Evolutionary conservation across 495 filamentous ascomycete genomes (phyloP), one percentile per base, ranked within the genome.

Genomic region (Hyaloscypha variabilis): DNA sequence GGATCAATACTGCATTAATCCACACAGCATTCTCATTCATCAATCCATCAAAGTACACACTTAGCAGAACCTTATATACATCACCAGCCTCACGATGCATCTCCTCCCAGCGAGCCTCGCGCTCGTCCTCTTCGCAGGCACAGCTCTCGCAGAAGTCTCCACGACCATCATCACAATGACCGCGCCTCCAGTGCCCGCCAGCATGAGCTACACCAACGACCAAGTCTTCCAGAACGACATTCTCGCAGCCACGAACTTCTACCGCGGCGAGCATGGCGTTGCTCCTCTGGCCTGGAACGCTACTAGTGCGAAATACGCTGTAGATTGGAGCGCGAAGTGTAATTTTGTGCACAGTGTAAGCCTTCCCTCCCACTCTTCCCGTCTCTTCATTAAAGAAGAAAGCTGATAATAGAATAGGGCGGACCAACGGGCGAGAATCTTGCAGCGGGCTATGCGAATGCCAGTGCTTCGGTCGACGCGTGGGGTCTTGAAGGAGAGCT

Each of bases 391-490:
- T 1, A 17, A 46, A 14, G 17, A 1, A 14, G 4, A 17, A 46
- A 17, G 39, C 17, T 46, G 39, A 46, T 46, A 3, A 17, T 46
- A 19, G 6, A 3, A 46, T 14, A 90, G 78, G 77, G 79, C 64
- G 88, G 90, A 0, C 86, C 88, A 2, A 86, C 88, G 70, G 92
- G 92, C 72, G 92, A 95, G 74, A 95, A 95, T 75, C 80, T 94
- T 2, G 90, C 91, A 3, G 77, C 86, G 30, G 90, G 89, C 17
- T 94, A 86, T 75, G 62, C 78, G 0, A 87, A 88, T 73, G 82
- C 82, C 1, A 81, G 82, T 0, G 72, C 82, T 8, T 81, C 87
- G 19, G 81, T 94, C 26, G 82, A 83, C 42, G 83, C 79, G 24
- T 95, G 91, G 91, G 90, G 83, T 14, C 69, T 85, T 66, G 92